These are phyloP conservation scores for Ganoderma leucocontextum DNA, from an alignment of 1,284 basidiomycete species.

Conservation along the genomic window DNA sequence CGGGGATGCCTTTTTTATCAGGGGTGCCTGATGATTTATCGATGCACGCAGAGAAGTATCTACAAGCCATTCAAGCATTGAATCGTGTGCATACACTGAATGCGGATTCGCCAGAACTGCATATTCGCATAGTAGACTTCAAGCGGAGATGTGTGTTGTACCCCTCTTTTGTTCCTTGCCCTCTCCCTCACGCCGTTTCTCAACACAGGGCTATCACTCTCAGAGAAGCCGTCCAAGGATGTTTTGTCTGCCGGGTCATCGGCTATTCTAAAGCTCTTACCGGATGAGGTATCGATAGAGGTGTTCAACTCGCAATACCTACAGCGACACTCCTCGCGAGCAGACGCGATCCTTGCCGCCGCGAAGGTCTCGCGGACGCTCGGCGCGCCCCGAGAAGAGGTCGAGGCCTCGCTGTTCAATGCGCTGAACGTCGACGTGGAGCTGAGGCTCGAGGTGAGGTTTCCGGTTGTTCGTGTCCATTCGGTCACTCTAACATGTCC, in stretches of 20 bases:
- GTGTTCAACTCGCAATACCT: conserved; percentile 80
- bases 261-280: conserved; percentile 60
- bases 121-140: conserved; percentile 77
- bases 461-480: background rate
- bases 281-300: conserved; percentile 65
- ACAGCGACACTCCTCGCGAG: conserved; percentile 63
- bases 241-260: conserved; percentile 55
- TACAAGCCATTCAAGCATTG: conserved; percentile 83
- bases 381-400: conserved; percentile 58
- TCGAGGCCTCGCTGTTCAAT: conserved; percentile 67
- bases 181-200: background rate
- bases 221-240: conserved; percentile 51
- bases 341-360: conserved; percentile 64
- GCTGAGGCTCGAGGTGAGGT: conserved; percentile 54
- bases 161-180: background rate
- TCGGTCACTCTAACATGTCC: background rate
- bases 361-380: conserved; percentile 62
- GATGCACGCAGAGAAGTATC: conserved; percentile 69
- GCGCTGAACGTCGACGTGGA: conserved; percentile 54
- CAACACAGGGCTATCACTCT: conserved; percentile 50
- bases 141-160: conserved; percentile 54
- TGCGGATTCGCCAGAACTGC: conserved; percentile 70
- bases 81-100: conserved; percentile 65
- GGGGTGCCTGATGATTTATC: background rate
- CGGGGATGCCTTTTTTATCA: background rate